phyloP scores from a whole-genome alignment of 176 grass and related monocot genomes.

The maize (Zea mays) region Zm-B73-REFERENCE-NAM-5.0 NC_050098.1:233610001-233610500 shows the following conservation, averaged over 20 bases:
- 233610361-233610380: too few species aligned
- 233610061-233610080: constrained; percentile 44
- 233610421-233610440: too few species aligned
- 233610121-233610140: constrained; percentile 45
- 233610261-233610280: neutral
- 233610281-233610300: neutral
- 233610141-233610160: constrained; percentile 51
- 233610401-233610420: too few species aligned
- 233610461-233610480: too few species aligned
- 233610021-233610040: neutral
- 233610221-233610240: constrained; percentile 54
- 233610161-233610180: constrained; percentile 47
- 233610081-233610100: constrained; percentile 57
- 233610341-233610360: too few species aligned
- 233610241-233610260: constrained; percentile 45
- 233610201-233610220: constrained; percentile 50
- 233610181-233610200: constrained; percentile 43
- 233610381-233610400: too few species aligned
- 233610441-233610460: too few species aligned
- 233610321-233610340: too few species aligned
- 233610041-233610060: neutral
- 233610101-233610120: constrained; percentile 52
- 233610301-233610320: too few species aligned
- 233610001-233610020: neutral
- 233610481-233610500: too few species aligned